phyloP scores from a whole-genome alignment of 2,329 filamentous ascomycete genomes.

The Neodidymelliopsis sp. region DNA sequence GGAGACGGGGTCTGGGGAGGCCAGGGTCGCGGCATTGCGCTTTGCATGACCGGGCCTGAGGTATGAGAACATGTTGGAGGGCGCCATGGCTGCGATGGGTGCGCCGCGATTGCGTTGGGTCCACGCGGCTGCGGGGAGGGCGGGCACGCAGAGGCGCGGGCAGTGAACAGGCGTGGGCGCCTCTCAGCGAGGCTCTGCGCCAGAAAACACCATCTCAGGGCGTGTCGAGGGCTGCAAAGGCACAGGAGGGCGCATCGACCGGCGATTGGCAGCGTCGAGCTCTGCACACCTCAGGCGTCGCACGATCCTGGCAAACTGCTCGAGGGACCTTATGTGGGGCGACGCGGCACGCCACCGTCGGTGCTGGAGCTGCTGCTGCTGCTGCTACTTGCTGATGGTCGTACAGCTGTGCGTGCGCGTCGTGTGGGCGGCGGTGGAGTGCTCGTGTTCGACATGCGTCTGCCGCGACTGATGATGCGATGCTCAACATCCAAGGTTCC shows the following conservation, averaged over 20 bases:
- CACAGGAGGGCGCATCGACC: constrained; percentile 7
- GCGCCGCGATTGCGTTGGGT: constrained; percentile 26
- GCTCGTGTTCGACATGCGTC: constrained; percentile 8
- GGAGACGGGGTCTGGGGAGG: constrained; percentile 42
- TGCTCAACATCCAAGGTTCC: constrained; percentile 12
- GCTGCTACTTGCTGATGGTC: neutral
- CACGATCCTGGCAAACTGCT: constrained; percentile 15
- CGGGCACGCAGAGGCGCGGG: constrained; percentile 8
- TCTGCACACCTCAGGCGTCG: constrained; percentile 18
- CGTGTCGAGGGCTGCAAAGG: constrained; percentile 3
- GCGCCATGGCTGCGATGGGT: constrained; percentile 41
- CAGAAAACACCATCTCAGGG: constrained; percentile 35
- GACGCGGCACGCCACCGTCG: constrained; percentile 3
- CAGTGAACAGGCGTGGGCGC: constrained; percentile 21
- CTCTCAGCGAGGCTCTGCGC: constrained; percentile 47
- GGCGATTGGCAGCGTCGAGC: constrained; percentile 7
- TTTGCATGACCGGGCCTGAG: constrained; percentile 49
- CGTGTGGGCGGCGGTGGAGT: constrained; percentile 1
- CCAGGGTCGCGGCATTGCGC: constrained; percentile 47
- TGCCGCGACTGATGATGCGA: constrained; percentile 13
- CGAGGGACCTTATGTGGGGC: constrained; percentile 11
- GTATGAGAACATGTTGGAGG: constrained; percentile 52
- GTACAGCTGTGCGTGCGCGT: constrained; percentile 7
- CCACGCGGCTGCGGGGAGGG: constrained; percentile 14
- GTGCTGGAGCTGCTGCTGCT: neutral